These are phyloP conservation scores for Cephaloascus albidus DNA, from an alignment of 805 yeast species.

Conservation along the genomic window DNA sequence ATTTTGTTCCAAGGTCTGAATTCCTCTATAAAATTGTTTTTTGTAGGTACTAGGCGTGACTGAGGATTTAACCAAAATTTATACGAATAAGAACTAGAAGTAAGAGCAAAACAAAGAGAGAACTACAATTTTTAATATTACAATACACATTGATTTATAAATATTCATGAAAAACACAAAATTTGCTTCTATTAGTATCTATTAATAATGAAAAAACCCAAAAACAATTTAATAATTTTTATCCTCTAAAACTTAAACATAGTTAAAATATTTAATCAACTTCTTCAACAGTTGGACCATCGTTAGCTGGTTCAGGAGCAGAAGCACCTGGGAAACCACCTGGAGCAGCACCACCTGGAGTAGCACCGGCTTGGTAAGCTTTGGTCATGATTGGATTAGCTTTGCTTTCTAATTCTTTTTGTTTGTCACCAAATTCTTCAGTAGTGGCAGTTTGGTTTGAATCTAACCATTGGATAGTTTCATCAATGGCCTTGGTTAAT, in stretches of 20 bases:
- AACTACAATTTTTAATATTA: too few relatives aligned
- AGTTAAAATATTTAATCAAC: conserved; percentile 27
- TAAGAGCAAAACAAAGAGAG: too few relatives aligned
- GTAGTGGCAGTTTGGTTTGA: conserved; percentile 85
- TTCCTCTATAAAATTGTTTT: too few relatives aligned
- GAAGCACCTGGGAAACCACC: conserved; percentile 47
- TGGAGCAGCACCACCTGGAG: conserved; percentile 52
- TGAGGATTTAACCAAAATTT: too few relatives aligned
- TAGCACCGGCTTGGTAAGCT: conserved; percentile 93
- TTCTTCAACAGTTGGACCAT: conserved; percentile 47
- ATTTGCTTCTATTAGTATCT: background rate
- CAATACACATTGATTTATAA: too few relatives aligned
- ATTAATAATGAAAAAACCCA: background rate
- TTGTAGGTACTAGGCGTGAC: too few relatives aligned
- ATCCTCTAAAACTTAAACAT: background rate
- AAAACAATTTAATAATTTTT: too few relatives aligned
- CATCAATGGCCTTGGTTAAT: conserved; percentile 73
- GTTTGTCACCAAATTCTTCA: conserved; percentile 87
- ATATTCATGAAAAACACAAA: background rate
- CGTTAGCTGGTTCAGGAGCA: conserved; percentile 34
- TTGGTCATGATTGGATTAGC: conserved; percentile 96
- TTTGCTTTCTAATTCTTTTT: conserved; percentile 90
- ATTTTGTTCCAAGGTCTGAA: too few relatives aligned
- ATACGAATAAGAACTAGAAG: too few relatives aligned
- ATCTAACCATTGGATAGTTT: conserved; percentile 87